Conservation (phyloP, 768 basidiomycete species). For the Brasilioporus rufonigricans region DNA sequence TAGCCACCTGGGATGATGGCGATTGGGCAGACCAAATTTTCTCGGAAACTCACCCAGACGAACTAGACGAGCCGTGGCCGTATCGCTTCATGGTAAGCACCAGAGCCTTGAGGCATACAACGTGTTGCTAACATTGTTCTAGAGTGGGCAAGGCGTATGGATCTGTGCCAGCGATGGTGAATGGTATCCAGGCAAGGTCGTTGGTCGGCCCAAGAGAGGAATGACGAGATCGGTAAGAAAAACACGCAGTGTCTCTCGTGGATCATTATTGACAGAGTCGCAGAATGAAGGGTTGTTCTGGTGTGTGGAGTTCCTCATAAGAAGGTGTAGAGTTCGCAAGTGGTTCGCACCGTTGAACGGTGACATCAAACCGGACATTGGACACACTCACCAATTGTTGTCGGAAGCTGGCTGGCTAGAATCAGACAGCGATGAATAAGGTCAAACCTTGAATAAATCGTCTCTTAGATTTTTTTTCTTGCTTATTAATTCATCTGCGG, state of each 20-base stretch:
- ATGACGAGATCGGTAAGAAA: constrained; percentile 45
- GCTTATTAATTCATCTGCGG: background rate
- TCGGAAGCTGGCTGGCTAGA: constrained; percentile 47
- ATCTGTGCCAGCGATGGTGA: constrained; percentile 47
- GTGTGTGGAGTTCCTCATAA: constrained; percentile 45
- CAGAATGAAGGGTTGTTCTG: constrained; percentile 54
- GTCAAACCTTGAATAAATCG: background rate
- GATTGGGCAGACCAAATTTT: constrained; percentile 16
- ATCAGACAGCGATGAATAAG: constrained; percentile 2
- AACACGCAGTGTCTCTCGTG: background rate
- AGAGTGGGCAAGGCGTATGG: constrained; percentile 54
- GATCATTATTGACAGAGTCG: background rate
- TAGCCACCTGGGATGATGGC: constrained; percentile 27
- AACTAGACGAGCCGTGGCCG: constrained; percentile 50
- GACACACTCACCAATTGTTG: constrained; percentile 45
- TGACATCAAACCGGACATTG: constrained; percentile 60
- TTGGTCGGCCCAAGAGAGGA: constrained; percentile 43
- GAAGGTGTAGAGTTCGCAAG: constrained; percentile 43
- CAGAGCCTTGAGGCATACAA: background rate
- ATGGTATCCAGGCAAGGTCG: constrained; percentile 51
- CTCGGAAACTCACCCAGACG: constrained; percentile 32
- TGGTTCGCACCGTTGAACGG: constrained; percentile 65
- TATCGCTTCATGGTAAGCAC: constrained; percentile 46
- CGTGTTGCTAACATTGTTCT: background rate
- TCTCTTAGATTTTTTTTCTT: background rate